Percentiles rank a stretch among this genome's conserved stretches.
Conservation (phyloP, 2,329 filamentous ascomycete species). For the Fusarium dlaminii region DNA sequence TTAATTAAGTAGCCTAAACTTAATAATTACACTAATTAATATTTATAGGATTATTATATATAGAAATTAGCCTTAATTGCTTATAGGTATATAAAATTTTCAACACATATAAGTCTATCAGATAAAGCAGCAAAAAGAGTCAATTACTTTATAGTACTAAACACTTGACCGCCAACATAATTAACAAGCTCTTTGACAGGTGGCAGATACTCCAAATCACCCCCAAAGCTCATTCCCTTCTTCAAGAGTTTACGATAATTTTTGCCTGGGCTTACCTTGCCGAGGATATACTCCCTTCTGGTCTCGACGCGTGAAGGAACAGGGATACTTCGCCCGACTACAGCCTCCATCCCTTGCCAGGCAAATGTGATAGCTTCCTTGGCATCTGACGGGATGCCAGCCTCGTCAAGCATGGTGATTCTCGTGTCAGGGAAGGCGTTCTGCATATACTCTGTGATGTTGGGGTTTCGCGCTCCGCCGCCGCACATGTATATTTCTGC, state of each 20-base stretch:
- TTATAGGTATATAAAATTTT: too few relatives aligned
- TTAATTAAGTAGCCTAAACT: too few relatives aligned
- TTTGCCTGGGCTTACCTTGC: not conserved
- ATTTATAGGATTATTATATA: too few relatives aligned
- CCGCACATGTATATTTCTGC: not conserved
- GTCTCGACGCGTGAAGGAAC: not conserved
- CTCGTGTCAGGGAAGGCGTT: not conserved
- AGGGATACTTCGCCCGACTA: not conserved
- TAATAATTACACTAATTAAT: too few relatives aligned
- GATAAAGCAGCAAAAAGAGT: too few relatives aligned
- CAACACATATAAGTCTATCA: too few relatives aligned
- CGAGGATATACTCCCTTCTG: not conserved
- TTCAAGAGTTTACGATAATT: not conserved
- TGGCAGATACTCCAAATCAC: not conserved
- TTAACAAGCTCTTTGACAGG: not conserved
- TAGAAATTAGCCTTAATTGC: too few relatives aligned
- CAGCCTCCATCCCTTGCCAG: not conserved
- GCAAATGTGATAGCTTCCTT: not conserved
- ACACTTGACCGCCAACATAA: not conserved
- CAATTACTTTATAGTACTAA: not conserved
- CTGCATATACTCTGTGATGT: not conserved
- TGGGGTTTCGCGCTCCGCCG: not conserved
- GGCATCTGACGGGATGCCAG: not conserved
- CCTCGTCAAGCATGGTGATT: not conserved
- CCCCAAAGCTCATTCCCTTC: not conserved